Evolutionary conservation across 2,329 filamentous ascomycete genomes (phyloP), one percentile per base, ranked within the genome.

Genomic region (Fusarium lyarnte): DNA sequence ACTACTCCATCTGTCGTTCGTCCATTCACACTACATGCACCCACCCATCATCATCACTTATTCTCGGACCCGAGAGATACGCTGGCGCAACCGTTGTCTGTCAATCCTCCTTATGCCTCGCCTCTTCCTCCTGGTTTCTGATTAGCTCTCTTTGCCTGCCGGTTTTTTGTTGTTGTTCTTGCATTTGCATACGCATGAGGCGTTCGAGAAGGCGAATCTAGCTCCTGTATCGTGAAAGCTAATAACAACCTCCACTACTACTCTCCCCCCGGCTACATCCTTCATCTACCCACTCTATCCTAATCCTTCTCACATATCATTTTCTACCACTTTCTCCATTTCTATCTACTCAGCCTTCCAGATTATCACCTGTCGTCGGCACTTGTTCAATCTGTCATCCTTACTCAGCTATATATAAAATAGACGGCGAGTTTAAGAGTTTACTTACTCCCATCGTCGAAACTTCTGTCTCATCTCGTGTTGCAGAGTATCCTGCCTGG

Each of bases 131-230:
- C 49, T 53, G 49, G 16, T 39, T 53, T 29, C 23, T 39, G 49
- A 63, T 58, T 47, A 53, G 66, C 49, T 58, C 31, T 63, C 43
- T 41, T 64, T 69, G 49, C 43, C 31, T 57, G 8, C 25, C 21
- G 31, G 33, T 36, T 41, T 25, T 11, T 39, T 42, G 14, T 65
- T 47, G 27, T 27, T 59, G 23, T 58, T 46, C 33, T 68, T 62
- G 27, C 53, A 64, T 63, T 49, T 57, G 16, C 36, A 58, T 68
- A 71, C 66, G 58, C 66, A 70, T 35, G 62, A 71, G 70, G 66
- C 62, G 70, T 71, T 55, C 51, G 29, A 63, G 54, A 41, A 69
- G 57, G 53, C 66, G 51, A 71, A 49, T 36, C 54, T 47, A 61
- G 38, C 42, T 55, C 43, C 52, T 63, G 39, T 49, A 70, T 68